Base-by-base conservation (phyloP, 192 early-diverging fungal species). In the Geranomyces michiganensis region DNA sequence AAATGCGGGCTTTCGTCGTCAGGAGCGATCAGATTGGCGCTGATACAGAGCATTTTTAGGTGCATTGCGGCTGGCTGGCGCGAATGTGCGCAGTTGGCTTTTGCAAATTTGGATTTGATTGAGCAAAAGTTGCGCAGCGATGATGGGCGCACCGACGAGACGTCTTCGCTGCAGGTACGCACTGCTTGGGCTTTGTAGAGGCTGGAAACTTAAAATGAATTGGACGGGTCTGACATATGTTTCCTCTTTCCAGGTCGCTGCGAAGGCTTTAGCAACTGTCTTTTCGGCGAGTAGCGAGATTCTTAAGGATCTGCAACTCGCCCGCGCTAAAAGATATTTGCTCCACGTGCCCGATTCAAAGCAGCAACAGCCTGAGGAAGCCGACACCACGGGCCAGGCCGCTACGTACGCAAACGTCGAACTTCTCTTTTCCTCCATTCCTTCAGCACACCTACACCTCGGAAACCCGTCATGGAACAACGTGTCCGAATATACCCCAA, bases 401-500 rank as follows among this genome's bases (percentile, higher is more conserved):
- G 5, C 36, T 41, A 10, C 36, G 36, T 41, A 41, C 51, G 30
- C 58, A 8, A 29, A 60, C 58, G 31, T 60, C 12, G 58, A 27
- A 41, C 30, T 64, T 21, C 62, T 64, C 21, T 29, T 45, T 41
- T 19, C 62, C 15, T 1, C 62, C 1, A 64, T 64, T 10, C 62
- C 62, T 2, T 64, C 62, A n/a, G 6, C 43, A 15, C 33, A 22
- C 12, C 62, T 64, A 31, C 29, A 13, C 36, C 13, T 19, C 33
- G 41, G 41, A 31, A 64, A 64, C 36, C 62, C 62, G 44, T 24
- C 62, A 3, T 64, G 62, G 62, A 64, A 45, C 21, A 45, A 46
- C 4, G 10, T 64, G 1, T 21, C 62, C 3, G 27, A 41, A 10
- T 45, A 41, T 36, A 21, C 43, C 3, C 41, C 62, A 13, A 64